phyloP scores from a whole-genome alignment of 2,329 filamentous ascomycete species.

The Phyllosticta ampelicida region DNA sequence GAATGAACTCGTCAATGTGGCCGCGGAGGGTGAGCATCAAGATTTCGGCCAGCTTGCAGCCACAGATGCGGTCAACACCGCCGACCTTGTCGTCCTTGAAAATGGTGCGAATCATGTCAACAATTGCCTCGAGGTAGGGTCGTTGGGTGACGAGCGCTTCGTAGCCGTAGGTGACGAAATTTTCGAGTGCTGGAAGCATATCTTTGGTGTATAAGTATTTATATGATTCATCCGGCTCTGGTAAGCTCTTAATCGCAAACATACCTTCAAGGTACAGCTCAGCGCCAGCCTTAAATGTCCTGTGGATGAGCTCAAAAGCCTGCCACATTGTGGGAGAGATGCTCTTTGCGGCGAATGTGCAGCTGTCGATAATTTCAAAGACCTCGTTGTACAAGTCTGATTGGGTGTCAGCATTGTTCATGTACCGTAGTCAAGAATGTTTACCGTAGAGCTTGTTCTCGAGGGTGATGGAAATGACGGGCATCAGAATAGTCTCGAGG shows the following conservation, averaged over 20 bases:
- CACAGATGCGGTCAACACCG: slow-evolving; percentile 89
- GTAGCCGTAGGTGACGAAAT: slow-evolving; percentile 90
- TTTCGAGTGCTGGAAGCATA: slow-evolving; percentile 95
- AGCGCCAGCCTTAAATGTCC: slow-evolving; percentile 92
- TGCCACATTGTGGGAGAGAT: slow-evolving; percentile 98
- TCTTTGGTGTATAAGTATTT: slow-evolving; percentile 38
- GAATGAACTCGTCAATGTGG: slow-evolving; percentile 77
- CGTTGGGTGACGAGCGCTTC: slow-evolving; percentile 71
- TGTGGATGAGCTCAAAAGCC: slow-evolving; percentile 92
- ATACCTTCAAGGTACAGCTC: slow-evolving; percentile 80
- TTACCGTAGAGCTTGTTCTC: slow-evolving; percentile 93
- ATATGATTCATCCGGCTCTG: not conserved
- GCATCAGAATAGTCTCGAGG: slow-evolving; percentile 92
- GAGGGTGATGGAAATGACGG: slow-evolving; percentile 87
- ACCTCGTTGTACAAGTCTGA: slow-evolving; percentile 91
- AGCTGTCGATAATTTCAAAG: slow-evolving; percentile 98
- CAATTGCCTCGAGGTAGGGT: slow-evolving; percentile 76
- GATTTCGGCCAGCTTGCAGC: slow-evolving; percentile 93
- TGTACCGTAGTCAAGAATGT: slow-evolving; percentile 16
- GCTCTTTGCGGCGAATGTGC: slow-evolving; percentile 91
- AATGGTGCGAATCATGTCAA: slow-evolving; percentile 90
- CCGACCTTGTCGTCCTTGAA: slow-evolving; percentile 88
- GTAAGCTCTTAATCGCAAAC: not conserved
- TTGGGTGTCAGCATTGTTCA: slow-evolving; percentile 11
- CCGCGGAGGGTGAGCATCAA: slow-evolving; percentile 93